Conservation (phyloP, 257 asterid species). For the Dorcoceras hygrometricum region DNA sequence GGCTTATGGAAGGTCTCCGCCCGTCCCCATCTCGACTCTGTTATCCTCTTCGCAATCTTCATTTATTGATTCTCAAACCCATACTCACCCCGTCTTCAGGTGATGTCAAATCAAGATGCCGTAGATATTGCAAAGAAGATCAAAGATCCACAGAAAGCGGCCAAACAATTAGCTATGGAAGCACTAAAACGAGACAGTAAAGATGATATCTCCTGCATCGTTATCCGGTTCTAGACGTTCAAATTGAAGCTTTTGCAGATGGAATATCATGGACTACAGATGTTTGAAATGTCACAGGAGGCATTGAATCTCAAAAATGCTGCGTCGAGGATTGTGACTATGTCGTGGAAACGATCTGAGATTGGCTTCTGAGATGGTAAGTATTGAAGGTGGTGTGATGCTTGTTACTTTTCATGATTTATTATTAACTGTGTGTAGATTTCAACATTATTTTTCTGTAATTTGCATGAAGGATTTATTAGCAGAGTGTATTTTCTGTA, state of each 20-base stretch:
- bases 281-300: constrained; percentile 28
- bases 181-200: constrained; percentile 79
- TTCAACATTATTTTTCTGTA: constrained; percentile 32
- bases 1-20: constrained; percentile 83
- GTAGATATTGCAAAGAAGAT: constrained; percentile 70
- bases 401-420: constrained; percentile 31
- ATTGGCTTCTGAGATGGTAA: constrained; percentile 27
- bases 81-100: constrained; percentile 39
- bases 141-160: constrained; percentile 85
- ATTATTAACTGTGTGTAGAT: too few species aligned
- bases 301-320: constrained; percentile 14
- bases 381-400: constrained; percentile 27
- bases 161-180: constrained; percentile 66
- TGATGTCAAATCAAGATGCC: constrained; percentile 89
- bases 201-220: constrained; percentile 91
- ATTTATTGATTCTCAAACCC: not conserved
- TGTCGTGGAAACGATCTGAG: too few species aligned
- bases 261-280: constrained; percentile 21
- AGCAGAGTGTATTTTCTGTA: not conserved
- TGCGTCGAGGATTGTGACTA: too few species aligned
- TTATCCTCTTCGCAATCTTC: not conserved
- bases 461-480: not conserved
- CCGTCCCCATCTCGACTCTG: not conserved
- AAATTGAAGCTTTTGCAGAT: constrained; percentile 33
- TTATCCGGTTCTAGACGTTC: constrained; percentile 72